Evolutionary conservation across 176 grass and related monocot species (phyloP).

Genomic region (Ananas comosus): DNA sequence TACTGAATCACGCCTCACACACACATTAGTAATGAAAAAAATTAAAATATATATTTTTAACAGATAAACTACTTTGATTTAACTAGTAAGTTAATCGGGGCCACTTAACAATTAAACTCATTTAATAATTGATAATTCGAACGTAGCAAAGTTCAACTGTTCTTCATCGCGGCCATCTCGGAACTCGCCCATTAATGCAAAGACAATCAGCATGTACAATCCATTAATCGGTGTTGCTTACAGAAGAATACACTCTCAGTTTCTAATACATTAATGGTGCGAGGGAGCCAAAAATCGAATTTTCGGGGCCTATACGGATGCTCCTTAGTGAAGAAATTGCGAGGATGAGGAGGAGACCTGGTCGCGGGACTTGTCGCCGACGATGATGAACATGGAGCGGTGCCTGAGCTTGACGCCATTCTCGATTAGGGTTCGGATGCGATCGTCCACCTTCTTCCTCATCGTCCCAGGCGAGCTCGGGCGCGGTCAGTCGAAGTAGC

Average conservation of each 20-base stretch:
- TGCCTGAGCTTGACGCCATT: constrained; percentile 66
- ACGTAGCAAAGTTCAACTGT: too few relatives aligned
- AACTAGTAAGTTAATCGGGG: too few relatives aligned
- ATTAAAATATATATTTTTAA: too few relatives aligned
- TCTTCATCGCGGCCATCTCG: too few relatives aligned
- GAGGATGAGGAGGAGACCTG: constrained; percentile 31
- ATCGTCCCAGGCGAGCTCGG: constrained; percentile 19
- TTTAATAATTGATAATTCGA: too few relatives aligned
- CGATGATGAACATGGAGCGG: constrained; percentile 87
- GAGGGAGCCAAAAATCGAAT: neutral
- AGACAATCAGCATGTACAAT: too few relatives aligned
- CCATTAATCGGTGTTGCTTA: too few relatives aligned
- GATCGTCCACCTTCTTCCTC: constrained; percentile 96
- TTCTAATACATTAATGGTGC: too few relatives aligned
- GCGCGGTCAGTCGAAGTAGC: neutral
- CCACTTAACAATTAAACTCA: too few relatives aligned
- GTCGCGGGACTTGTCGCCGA: constrained; percentile 87
- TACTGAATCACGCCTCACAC: neutral
- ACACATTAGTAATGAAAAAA: neutral
- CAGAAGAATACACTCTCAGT: too few relatives aligned
- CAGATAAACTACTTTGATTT: too few relatives aligned
- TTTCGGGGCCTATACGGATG: neutral
- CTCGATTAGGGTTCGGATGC: constrained; percentile 82
- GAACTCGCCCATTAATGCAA: too few relatives aligned
- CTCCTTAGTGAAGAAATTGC: neutral